Evolutionary conservation across 1,139 yeast genomes (phyloP).

Genomic region (Sugiyamaella japonica): DNA sequence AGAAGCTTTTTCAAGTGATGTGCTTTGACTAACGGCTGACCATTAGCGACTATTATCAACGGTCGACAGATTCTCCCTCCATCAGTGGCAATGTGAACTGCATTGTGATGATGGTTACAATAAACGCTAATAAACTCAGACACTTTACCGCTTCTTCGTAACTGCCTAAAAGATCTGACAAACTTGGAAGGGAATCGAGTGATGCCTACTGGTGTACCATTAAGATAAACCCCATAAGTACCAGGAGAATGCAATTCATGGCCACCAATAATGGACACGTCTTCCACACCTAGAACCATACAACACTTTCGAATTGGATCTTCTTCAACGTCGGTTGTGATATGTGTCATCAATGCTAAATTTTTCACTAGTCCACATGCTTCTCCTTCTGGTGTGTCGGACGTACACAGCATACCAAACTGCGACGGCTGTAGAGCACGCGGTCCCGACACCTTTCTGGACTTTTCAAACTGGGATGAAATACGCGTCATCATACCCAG

Average conservation of each 20-base stretch:
- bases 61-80: conserved; percentile 99
- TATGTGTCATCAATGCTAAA: conserved; percentile 96
- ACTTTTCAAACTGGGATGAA: conserved; percentile 95
- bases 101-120: conserved; percentile 83
- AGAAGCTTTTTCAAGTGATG: conserved; percentile 62
- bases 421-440: conserved; percentile 99
- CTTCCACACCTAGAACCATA: conserved; percentile 85
- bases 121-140: conserved; percentile 91
- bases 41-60: conserved; percentile 76
- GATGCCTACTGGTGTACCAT: conserved; percentile 92
- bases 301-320: conserved; percentile 79
- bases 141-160: conserved; percentile 82
- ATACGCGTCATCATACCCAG: conserved; percentile 99
- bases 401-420: conserved; percentile 97
- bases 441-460: conserved; percentile 97
- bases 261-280: conserved; percentile 76
- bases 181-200: conserved; percentile 83
- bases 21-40: conserved; percentile 67
- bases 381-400: conserved; percentile 99
- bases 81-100: conserved; percentile 97
- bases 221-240: conserved; percentile 80
- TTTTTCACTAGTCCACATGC: conserved; percentile 99
- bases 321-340: conserved; percentile 97
- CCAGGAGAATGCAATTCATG: conserved; percentile 75
- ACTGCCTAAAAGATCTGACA: conserved; percentile 70